phyloP scores from a whole-genome alignment of 1,139 yeast species.

The Eremothecium gossypii region DNA sequence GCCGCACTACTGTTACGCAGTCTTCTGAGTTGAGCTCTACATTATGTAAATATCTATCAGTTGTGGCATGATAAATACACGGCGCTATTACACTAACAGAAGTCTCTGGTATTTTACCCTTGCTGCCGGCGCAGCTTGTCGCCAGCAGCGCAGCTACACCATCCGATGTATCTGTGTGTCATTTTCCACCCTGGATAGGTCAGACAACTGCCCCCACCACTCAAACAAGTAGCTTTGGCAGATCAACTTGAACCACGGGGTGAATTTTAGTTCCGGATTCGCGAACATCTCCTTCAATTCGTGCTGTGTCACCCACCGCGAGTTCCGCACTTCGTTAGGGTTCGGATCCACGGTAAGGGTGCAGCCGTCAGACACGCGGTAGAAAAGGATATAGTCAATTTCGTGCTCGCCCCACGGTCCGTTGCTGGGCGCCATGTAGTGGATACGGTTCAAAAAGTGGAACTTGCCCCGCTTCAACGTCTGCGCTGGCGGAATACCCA shows the following conservation, averaged over 20 bases:
- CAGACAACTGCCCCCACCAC: constrained; percentile 83
- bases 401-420: constrained; percentile 98
- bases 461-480: constrained; percentile 34
- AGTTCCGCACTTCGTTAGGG: constrained; percentile 78
- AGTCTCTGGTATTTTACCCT: too few relatives aligned
- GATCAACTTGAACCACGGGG: constrained; percentile 97
- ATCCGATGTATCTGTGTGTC: constrained; percentile 28
- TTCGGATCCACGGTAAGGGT: constrained; percentile 39
- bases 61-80: too few relatives aligned
- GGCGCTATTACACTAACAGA: too few relatives aligned
- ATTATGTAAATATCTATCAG: too few relatives aligned
- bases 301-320: constrained; percentile 57
- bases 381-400: constrained; percentile 84
- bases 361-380: constrained; percentile 50
- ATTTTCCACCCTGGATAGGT: constrained; percentile 29
- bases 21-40: constrained; percentile 23
- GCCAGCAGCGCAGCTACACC: constrained; percentile 12
- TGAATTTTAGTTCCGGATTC: constrained; percentile 56
- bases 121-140: too few relatives aligned
- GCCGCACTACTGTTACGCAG: constrained; percentile 55
- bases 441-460: constrained; percentile 84
- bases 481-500: constrained; percentile 73
- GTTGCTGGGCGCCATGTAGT: constrained; percentile 76
- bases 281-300: constrained; percentile 70
- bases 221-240: constrained; percentile 83